Evolutionary conservation across 108 stramenopile species (phyloP).

Genomic region (Fistulifera pelliculosa): DNA sequence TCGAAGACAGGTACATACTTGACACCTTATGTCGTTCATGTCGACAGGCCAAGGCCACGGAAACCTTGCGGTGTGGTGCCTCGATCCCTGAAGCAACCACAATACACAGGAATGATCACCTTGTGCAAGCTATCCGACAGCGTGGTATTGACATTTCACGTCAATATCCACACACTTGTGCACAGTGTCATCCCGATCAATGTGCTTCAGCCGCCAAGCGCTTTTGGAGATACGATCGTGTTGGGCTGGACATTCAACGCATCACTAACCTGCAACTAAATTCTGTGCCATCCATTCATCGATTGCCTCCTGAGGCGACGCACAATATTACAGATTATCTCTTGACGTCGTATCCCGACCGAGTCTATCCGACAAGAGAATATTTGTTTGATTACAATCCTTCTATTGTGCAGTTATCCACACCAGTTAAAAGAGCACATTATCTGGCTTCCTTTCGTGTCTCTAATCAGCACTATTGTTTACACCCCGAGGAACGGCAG

Average conservation of each 20-base stretch:
- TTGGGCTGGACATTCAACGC: not conserved
- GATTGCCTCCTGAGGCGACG: not conserved
- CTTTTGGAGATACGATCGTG: constrained; percentile 4
- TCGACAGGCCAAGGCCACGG: no score
- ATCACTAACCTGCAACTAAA: not conserved
- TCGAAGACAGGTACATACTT: no score
- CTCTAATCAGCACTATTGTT: constrained; percentile 11
- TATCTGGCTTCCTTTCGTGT: constrained; percentile 13
- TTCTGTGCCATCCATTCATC: not conserved
- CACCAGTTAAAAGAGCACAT: not conserved
- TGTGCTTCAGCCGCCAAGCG: not conserved
- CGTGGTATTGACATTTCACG: no score
- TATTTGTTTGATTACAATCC: constrained; percentile 17
- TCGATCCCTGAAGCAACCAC: not conserved
- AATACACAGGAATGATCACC: not conserved
- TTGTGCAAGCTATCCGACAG: not conserved
- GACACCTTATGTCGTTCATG: no score
- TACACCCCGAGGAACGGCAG: constrained; percentile 8
- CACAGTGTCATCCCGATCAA: no score
- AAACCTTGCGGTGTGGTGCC: no score
- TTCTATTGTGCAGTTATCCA: constrained; percentile 8
- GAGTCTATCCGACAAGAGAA: constrained; percentile 9
- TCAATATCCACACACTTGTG: no score
- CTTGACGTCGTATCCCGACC: not conserved
- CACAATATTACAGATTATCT: constrained; percentile 1